Evolutionary conservation across 495 filamentous ascomycete species (phyloP).

Genomic region (Choiromyces venosus): DNA sequence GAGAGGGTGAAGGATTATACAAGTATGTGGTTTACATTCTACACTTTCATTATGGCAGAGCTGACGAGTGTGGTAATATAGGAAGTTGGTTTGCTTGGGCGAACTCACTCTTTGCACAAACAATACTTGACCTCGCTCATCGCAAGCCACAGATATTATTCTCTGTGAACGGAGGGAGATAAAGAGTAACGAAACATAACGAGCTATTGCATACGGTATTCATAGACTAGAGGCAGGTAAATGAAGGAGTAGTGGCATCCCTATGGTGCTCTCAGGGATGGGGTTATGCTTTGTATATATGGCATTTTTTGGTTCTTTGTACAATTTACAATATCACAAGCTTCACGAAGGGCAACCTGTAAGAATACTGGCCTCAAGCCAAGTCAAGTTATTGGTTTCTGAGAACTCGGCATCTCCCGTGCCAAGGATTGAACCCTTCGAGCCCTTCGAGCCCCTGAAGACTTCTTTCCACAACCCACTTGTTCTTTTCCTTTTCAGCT

Average conservation of each 20-base stretch:
- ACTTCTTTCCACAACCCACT: background rate
- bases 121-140: conserved; percentile 79
- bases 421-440: background rate
- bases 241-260: background rate
- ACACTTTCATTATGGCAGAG: background rate
- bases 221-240: background rate
- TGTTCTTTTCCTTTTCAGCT: background rate
- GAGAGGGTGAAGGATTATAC: conserved; percentile 69
- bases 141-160: conserved; percentile 87
- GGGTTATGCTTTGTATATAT: conserved; percentile 2
- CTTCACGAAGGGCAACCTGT: background rate
- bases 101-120: conserved; percentile 92
- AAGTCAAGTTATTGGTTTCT: background rate
- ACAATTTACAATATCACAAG: background rate
- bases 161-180: conserved; percentile 10
- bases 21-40: conserved; percentile 48
- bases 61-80: conserved; percentile 44
- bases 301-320: background rate
- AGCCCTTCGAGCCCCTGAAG: background rate
- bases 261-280: background rate
- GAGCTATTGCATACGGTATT: background rate
- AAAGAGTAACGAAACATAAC: background rate
- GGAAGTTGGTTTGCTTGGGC: conserved; percentile 97
- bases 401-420: background rate
- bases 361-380: background rate